A percentile compares a stretch with the other conserved stretches of the same genome.
These are phyloP conservation scores for Aspergillus terreus DNA, from an alignment of 2,329 filamentous ascomycete species.

Conservation along the genomic window DNA sequence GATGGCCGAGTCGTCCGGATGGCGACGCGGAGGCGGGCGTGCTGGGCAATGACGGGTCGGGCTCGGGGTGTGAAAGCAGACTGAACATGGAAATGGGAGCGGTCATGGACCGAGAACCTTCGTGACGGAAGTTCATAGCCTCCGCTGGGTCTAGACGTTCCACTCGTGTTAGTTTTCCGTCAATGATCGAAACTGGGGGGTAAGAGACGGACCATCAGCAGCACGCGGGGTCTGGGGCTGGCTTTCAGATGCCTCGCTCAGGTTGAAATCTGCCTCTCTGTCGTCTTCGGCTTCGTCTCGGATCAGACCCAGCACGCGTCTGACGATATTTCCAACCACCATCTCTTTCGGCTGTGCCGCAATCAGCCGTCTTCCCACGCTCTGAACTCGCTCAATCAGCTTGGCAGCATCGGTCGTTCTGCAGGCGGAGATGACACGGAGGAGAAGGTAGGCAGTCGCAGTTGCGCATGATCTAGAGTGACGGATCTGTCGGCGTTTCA, in stretches of 20 bases:
- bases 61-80: constrained; percentile 67
- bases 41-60: constrained; percentile 41
- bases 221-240: constrained; percentile 41
- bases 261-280: constrained; percentile 58
- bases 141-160: constrained; percentile 24
- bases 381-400: constrained; percentile 75
- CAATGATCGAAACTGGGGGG: background rate
- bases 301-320: constrained; percentile 83
- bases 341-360: constrained; percentile 86
- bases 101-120: constrained; percentile 45
- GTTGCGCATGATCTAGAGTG: constrained; percentile 86
- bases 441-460: constrained; percentile 83
- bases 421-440: constrained; percentile 78
- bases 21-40: constrained; percentile 33
- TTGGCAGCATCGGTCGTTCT: constrained; percentile 73
- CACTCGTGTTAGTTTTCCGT: constrained; percentile 8
- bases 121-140: constrained; percentile 23
- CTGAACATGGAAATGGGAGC: constrained; percentile 77
- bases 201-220: constrained; percentile 29
- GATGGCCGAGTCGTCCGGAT: constrained; percentile 29
- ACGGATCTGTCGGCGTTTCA: constrained; percentile 86
- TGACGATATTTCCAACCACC: constrained; percentile 89
- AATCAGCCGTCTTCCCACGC: constrained; percentile 72
- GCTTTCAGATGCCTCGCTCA: constrained; percentile 60
- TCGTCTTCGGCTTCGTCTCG: constrained; percentile 86